Conservation (phyloP, 2,329 filamentous ascomycete species). For the Helminthosporium solani region DNA sequence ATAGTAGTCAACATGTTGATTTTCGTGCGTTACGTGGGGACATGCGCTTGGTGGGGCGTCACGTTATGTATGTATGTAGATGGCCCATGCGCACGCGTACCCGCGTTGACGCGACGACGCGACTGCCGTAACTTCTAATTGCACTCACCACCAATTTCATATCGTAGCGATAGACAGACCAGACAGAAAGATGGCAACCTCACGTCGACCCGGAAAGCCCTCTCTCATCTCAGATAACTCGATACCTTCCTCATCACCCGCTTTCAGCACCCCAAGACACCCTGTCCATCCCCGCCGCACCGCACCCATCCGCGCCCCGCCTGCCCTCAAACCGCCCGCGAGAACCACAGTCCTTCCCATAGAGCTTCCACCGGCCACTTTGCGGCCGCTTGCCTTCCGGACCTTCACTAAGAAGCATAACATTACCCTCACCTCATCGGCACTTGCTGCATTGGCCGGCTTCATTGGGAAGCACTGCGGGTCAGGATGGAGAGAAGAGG, state of each 20-base stretch:
- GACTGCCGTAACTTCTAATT: constrained; percentile 18
- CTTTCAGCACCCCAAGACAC: constrained; percentile 83
- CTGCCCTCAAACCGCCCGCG: constrained; percentile 52
- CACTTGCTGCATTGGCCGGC: constrained; percentile 77
- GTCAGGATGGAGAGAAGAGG: constrained; percentile 94
- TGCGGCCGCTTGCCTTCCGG: constrained; percentile 88
- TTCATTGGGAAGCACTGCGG: constrained; percentile 95
- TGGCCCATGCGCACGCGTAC: constrained; percentile 17
- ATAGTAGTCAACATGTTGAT: too few relatives aligned
- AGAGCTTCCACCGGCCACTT: constrained; percentile 78
- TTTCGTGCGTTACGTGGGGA: too few relatives aligned
- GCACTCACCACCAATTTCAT: not conserved
- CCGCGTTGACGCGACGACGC: constrained; percentile 24
- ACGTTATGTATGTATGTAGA: too few relatives aligned
- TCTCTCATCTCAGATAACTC: constrained; percentile 50
- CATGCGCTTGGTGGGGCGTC: too few relatives aligned
- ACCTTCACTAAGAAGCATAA: constrained; percentile 98
- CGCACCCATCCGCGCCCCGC: constrained; percentile 47
- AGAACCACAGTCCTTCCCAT: constrained; percentile 76
- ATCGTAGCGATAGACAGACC: not conserved
- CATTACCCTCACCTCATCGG: constrained; percentile 83
- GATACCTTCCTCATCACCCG: constrained; percentile 85
- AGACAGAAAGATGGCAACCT: constrained; percentile 27
- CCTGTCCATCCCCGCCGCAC: constrained; percentile 62
- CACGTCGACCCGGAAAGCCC: constrained; percentile 33